Evolutionary conservation across 78 protist species (phyloP).

Genomic region (Tieghemostelium lacteum): DNA sequence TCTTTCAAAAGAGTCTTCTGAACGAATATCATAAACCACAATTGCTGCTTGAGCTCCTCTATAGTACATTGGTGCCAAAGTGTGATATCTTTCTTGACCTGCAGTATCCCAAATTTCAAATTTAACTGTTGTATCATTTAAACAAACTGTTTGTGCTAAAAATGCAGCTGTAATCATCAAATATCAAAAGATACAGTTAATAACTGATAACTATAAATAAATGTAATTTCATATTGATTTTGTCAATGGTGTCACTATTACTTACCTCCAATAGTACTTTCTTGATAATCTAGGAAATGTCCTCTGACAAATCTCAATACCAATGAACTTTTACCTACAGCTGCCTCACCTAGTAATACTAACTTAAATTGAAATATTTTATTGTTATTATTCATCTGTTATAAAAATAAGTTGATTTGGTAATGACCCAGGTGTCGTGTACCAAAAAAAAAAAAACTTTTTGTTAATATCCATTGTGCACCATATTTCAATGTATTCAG

Average conservation of each 20-base stretch:
- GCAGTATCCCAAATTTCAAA: conserved; percentile 97
- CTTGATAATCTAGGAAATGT: conserved; percentile 97
- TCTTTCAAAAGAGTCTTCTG: conserved; percentile 86
- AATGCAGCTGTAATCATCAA: conserved; percentile 97
- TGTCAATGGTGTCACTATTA: neutral
- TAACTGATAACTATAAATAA: neutral
- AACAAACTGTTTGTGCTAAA: conserved; percentile 95
- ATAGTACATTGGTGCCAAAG: conserved; percentile 98
- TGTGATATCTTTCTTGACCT: conserved; percentile 93
- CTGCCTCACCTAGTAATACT: conserved; percentile 90
- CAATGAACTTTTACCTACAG: conserved; percentile 89
- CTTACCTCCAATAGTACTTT: conserved; percentile 97
- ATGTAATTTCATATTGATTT: neutral
- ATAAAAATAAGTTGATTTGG: no score
- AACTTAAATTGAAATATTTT: conserved; percentile 88
- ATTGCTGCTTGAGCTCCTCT: conserved; percentile 97
- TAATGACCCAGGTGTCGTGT: neutral
- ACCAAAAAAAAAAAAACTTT: no score
- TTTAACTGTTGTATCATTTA: conserved; percentile 95
- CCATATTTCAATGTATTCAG: no score
- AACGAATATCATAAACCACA: conserved; percentile 95
- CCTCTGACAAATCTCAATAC: conserved; percentile 97
- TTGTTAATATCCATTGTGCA: no score
- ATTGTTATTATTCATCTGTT: conserved; percentile 73
- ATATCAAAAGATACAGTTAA: no score